These are phyloP conservation scores for Triticum urartu DNA, from an alignment of 176 grass and related monocot genomes.

Conservation along the genomic window DNA sequence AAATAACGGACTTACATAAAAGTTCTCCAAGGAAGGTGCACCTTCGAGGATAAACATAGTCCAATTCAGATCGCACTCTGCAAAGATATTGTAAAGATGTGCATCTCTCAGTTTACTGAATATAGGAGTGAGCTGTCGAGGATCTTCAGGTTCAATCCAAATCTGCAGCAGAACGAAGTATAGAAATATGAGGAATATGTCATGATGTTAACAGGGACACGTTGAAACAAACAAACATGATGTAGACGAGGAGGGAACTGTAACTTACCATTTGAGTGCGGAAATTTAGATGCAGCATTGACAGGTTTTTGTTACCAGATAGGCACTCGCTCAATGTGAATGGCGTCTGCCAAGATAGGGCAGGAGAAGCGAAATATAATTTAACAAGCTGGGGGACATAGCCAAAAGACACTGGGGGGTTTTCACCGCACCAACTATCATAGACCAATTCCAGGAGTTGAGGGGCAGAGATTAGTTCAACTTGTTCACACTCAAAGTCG, in stretches of 20 bases:
- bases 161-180: neutral
- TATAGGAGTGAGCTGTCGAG: neutral
- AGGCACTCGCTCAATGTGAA: neutral
- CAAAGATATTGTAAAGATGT: neutral
- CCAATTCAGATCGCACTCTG: neutral
- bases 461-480: constrained; percentile 1
- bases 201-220: neutral
- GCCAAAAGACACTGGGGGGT: neutral
- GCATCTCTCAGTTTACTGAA: constrained; percentile 4
- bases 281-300: neutral
- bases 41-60: neutral
- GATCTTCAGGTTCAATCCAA: neutral
- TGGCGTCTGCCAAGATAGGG: neutral
- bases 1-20: neutral
- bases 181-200: neutral
- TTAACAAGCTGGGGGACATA: neutral
- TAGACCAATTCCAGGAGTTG: neutral
- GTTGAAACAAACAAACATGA: neutral
- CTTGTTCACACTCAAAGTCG: neutral
- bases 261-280: neutral
- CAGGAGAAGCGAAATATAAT: neutral
- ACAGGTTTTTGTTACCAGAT: neutral
- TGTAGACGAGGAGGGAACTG: neutral
- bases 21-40: neutral
- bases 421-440: neutral